Evolutionary conservation across 345 rosid species (phyloP).

Genomic region (Melaleuca alternifolia): DNA sequence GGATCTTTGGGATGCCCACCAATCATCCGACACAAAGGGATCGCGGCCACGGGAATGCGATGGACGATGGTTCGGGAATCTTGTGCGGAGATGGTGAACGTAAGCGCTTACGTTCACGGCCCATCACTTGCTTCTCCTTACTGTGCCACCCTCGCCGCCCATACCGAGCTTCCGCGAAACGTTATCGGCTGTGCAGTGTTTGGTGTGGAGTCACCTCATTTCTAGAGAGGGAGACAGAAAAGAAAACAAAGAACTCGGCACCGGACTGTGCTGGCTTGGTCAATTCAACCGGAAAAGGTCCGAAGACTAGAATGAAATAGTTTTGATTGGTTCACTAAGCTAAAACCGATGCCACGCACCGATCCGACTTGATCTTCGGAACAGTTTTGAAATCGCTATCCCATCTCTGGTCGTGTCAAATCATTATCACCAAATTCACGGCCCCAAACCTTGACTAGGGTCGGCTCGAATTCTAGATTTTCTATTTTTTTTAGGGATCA

Average conservation of each 20-base stretch:
- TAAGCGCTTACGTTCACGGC: neutral
- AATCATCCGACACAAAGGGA: neutral
- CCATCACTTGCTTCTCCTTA: neutral
- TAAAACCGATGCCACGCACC: neutral
- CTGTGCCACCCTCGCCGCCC: neutral
- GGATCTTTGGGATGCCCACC: neutral
- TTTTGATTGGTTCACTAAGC: neutral
- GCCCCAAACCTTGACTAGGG: neutral
- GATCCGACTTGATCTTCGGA: neutral
- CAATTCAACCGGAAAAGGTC: neutral
- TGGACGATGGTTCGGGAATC: neutral
- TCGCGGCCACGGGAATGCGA: neutral
- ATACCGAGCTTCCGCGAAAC: neutral
- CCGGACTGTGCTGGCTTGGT: neutral
- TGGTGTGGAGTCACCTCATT: neutral
- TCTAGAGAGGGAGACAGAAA: neutral
- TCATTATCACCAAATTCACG: neutral
- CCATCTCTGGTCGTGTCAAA: neutral
- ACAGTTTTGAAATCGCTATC: neutral
- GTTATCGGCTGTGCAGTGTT: neutral
- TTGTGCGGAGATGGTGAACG: neutral
- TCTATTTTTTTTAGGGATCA: neutral
- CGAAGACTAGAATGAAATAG: neutral
- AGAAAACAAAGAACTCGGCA: neutral
- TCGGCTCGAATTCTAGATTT: neutral